Evolutionary conservation across 2,329 filamentous ascomycete species (phyloP).

Genomic region (Diaporthe sp.): DNA sequence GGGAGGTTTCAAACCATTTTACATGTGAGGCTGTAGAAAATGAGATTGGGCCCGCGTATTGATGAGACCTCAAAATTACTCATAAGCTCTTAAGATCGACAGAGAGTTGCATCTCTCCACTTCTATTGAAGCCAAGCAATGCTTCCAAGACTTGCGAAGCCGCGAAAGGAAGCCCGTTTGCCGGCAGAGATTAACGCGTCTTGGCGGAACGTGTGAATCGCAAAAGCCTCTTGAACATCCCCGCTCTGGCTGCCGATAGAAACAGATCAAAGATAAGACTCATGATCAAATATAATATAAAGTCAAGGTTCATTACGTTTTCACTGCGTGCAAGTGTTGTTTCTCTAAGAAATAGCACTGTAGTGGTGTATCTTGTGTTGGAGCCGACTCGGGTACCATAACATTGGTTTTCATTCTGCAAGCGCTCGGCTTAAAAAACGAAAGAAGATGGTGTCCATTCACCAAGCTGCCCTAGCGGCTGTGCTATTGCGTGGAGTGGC

Average conservation of each 20-base stretch:
- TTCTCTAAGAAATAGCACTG: not conserved
- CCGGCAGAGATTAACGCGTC: conserved; percentile 17
- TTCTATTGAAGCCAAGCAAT: conserved; percentile 1
- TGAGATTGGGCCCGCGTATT: not conserved
- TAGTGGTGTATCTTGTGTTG: not conserved
- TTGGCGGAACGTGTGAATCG: conserved; percentile 7
- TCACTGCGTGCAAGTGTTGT: not conserved
- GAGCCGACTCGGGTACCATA: no score
- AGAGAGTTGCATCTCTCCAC: conserved; percentile 8
- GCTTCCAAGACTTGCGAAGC: conserved; percentile 22
- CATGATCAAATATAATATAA: not conserved
- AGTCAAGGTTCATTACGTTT: not conserved
- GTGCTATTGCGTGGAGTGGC: not conserved
- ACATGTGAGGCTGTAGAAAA: no score
- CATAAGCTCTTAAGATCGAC: not conserved
- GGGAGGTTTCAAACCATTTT: fast-evolving
- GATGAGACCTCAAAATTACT: not conserved
- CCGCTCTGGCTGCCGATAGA: conserved; percentile 11
- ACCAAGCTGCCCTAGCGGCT: not conserved
- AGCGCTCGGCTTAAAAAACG: no score
- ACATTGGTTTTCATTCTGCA: not conserved
- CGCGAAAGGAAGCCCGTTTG: conserved; percentile 27
- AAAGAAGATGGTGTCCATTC: not conserved
- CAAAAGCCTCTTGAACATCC: not conserved
- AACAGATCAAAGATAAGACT: not conserved